These are phyloP conservation scores for Thelephora ganbajun DNA, from an alignment of 768 basidiomycete genomes.

Conservation along the genomic window DNA sequence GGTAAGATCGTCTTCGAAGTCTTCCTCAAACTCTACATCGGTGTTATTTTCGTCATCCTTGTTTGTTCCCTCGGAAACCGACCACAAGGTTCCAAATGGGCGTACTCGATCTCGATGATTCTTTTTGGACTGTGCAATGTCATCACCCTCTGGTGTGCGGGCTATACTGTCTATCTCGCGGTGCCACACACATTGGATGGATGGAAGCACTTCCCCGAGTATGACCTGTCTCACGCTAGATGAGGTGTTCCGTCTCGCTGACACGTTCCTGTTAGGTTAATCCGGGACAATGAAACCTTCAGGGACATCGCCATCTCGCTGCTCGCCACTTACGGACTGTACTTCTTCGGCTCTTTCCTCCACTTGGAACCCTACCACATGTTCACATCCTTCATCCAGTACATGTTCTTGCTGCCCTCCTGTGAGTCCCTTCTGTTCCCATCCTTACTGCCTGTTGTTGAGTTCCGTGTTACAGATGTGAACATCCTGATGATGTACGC, in stretches of 20 bases:
- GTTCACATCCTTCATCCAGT: constrained; percentile 85
- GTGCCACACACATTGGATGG: constrained; percentile 62
- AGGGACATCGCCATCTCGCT: constrained; percentile 78
- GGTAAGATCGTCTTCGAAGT: constrained; percentile 66
- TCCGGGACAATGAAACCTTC: constrained; percentile 53
- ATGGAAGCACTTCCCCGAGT: constrained; percentile 67
- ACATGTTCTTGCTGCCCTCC: constrained; percentile 78
- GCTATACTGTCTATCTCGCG: constrained; percentile 77
- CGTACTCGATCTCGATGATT: constrained; percentile 61
- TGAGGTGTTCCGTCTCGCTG: constrained; percentile 67
- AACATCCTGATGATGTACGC: constrained; percentile 92
- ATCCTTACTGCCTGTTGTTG: constrained; percentile 3
- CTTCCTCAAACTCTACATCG: constrained; percentile 74
- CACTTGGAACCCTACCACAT: constrained; percentile 96
- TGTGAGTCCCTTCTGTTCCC: constrained; percentile 25
- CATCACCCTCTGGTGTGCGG: constrained; percentile 82
- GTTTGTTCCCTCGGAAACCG: constrained; percentile 89
- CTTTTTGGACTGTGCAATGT: constrained; percentile 68
- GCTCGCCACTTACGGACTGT: constrained; percentile 66
- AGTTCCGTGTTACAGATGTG: constrained; percentile 32
- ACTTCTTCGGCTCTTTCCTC: constrained; percentile 76
- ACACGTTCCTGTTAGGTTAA: constrained; percentile 58
- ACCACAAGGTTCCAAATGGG: constrained; percentile 84
- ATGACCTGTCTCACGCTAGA: constrained; percentile 48
- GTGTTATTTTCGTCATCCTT: constrained; percentile 64